Conservation (phyloP, 2,329 filamentous ascomycete genomes). For the Myriangium duriaei region DNA sequence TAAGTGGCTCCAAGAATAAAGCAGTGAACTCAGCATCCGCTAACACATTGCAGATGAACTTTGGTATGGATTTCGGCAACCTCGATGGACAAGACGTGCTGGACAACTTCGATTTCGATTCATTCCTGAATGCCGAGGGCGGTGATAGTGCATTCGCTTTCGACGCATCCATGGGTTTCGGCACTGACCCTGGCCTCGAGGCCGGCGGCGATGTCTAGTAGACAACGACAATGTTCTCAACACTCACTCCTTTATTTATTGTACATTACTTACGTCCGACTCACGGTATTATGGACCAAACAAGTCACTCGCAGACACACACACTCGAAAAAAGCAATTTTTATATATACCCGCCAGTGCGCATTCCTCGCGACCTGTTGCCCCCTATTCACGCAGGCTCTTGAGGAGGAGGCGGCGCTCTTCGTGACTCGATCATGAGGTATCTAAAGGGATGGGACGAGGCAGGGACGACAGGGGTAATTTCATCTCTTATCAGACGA, state of each 20-base stretch:
- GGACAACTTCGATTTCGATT: constrained; percentile 55
- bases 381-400: too few species aligned
- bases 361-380: too few species aligned
- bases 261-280: too few species aligned
- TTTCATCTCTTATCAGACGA: too few species aligned
- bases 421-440: too few species aligned
- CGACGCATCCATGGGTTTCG: constrained; percentile 26
- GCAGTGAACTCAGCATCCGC: not conserved
- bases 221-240: not conserved
- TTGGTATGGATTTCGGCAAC: constrained; percentile 28
- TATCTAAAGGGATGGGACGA: too few species aligned
- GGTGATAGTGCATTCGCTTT: constrained; percentile 30
- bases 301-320: too few species aligned
- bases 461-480: too few species aligned
- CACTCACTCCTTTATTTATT: not conserved
- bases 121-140: constrained; percentile 47
- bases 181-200: constrained; percentile 16
- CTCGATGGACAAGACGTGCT: constrained; percentile 51
- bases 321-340: too few species aligned
- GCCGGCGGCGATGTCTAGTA: constrained; percentile 13
- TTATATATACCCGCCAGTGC: too few species aligned
- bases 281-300: too few species aligned
- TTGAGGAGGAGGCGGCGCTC: too few species aligned
- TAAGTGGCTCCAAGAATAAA: constrained; percentile 14
- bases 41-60: constrained; percentile 20